Percentiles rank a stretch among this genome's conserved stretches.
phyloP scores from a whole-genome alignment of 495 filamentous ascomycete species.

The Aspergillus nanangensis region DNA sequence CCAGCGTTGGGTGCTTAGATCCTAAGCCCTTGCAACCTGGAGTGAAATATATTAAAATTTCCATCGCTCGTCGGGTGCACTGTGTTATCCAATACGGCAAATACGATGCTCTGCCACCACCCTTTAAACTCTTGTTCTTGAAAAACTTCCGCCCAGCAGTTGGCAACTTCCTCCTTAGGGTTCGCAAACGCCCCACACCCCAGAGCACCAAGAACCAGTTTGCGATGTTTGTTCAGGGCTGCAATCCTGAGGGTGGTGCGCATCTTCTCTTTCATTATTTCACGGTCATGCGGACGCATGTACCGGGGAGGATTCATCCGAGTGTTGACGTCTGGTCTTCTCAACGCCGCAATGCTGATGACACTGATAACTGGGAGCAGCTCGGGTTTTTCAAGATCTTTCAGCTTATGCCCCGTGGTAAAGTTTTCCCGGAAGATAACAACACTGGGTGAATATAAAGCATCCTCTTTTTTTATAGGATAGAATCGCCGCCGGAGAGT shows the following conservation, averaged over 20 bases:
- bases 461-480: constrained; percentile 45
- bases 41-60: constrained; percentile 49
- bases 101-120: constrained; percentile 31
- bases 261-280: constrained; percentile 55
- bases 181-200: constrained; percentile 64
- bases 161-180: constrained; percentile 56
- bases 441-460: constrained; percentile 57
- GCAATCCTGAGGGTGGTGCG: constrained; percentile 51
- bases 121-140: constrained; percentile 48
- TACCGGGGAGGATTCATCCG: constrained; percentile 21
- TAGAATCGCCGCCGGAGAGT: constrained; percentile 53
- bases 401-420: constrained; percentile 32
- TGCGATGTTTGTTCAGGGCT: constrained; percentile 43
- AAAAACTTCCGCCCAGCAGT: constrained; percentile 56
- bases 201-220: constrained; percentile 60
- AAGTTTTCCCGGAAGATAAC: constrained; percentile 47
- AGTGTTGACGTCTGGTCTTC: constrained; percentile 36
- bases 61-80: constrained; percentile 17
- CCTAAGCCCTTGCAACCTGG: constrained; percentile 31
- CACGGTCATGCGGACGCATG: constrained; percentile 32
- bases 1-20: no score
- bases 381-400: constrained; percentile 26
- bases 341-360: constrained; percentile 53
- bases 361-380: constrained; percentile 50
- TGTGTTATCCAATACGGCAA: constrained; percentile 27